These are phyloP conservation scores for Ligustrum vulgare DNA, from an alignment of 257 asterid species.

Conservation along the genomic window DNA sequence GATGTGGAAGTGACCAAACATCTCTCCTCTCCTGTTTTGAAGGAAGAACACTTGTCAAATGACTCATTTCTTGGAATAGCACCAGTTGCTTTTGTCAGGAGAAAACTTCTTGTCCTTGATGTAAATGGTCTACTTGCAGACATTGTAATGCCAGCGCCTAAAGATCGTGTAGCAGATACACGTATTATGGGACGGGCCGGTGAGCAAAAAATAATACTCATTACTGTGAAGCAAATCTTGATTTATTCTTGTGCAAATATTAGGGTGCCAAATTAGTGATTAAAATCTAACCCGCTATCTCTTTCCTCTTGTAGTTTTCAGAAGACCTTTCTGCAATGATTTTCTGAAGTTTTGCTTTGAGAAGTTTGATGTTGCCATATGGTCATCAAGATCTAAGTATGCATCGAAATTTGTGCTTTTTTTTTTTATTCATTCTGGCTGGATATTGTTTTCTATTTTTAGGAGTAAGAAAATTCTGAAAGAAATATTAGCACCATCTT, in stretches of 20 bases:
- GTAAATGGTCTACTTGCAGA: constrained; percentile 87
- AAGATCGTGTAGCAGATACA: constrained; percentile 41
- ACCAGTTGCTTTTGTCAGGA: constrained; percentile 27
- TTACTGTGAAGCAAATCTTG: background rate
- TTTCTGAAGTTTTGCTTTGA: constrained; percentile 82
- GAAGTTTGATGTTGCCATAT: constrained; percentile 75
- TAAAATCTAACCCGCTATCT: constrained; percentile 20
- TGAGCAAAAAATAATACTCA: constrained; percentile 35
- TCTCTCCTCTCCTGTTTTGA: constrained; percentile 23
- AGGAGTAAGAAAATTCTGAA: background rate
- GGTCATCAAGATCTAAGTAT: constrained; percentile 92
- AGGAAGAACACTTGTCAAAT: constrained; percentile 21
- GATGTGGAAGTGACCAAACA: constrained; percentile 15
- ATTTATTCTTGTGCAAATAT: constrained; percentile 1
- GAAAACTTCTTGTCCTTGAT: constrained; percentile 88
- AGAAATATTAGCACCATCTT: background rate
- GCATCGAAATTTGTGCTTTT: constrained; percentile 8
- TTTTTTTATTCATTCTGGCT: constrained; percentile 14
- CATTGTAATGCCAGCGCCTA: constrained; percentile 73
- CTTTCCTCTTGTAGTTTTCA: constrained; percentile 59
- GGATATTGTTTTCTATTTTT: constrained; percentile 11
- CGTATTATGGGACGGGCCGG: constrained; percentile 70
- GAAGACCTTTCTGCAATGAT: constrained; percentile 77
- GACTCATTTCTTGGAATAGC: constrained; percentile 27
- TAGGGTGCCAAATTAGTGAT: constrained; percentile 2